These are phyloP conservation scores for Murraya paniculata DNA, from an alignment of 345 rosid genomes.

Conservation along the genomic window DNA sequence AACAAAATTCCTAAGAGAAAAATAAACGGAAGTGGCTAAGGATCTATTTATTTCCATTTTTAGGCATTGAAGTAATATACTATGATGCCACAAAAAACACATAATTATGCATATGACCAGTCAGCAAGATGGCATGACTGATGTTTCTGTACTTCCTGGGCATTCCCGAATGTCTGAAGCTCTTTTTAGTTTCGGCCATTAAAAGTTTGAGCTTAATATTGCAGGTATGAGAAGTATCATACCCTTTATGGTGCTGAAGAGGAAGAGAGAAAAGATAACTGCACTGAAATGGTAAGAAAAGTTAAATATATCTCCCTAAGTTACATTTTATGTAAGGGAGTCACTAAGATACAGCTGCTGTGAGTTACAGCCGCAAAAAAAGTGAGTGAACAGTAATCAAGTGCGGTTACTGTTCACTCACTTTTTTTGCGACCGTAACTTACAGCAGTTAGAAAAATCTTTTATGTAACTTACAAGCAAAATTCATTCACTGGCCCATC, in stretches of 20 bases:
- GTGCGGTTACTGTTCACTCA: too few relatives aligned
- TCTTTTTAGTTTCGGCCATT: not conserved
- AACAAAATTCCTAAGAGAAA: not conserved
- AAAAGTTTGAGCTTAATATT: constrained; percentile 15
- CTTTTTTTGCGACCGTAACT: too few relatives aligned
- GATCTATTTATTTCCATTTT: not conserved
- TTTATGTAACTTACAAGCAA: too few relatives aligned
- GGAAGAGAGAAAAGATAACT: constrained; percentile 84
- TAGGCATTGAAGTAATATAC: not conserved
- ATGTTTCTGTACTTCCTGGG: not conserved
- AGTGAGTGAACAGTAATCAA: too few relatives aligned
- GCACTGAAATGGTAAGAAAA: constrained; percentile 78
- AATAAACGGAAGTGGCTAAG: not conserved
- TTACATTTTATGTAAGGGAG: too few relatives aligned
- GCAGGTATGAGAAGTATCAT: constrained; percentile 96
- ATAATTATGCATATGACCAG: not conserved
- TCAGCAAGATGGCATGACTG: not conserved
- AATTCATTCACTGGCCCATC: too few relatives aligned
- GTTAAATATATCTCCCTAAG: not conserved
- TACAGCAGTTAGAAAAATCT: too few relatives aligned
- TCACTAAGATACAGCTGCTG: too few relatives aligned
- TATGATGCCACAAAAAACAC: not conserved
- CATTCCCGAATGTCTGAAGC: not conserved
- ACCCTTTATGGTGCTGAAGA: constrained; percentile 73
- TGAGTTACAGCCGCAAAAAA: too few relatives aligned